Percentiles rank a stretch among this genome's conserved stretches.
These are phyloP conservation scores for Cicer pinnatifidum DNA, from an alignment of 306 rosid genomes.

Conservation along the genomic window DNA sequence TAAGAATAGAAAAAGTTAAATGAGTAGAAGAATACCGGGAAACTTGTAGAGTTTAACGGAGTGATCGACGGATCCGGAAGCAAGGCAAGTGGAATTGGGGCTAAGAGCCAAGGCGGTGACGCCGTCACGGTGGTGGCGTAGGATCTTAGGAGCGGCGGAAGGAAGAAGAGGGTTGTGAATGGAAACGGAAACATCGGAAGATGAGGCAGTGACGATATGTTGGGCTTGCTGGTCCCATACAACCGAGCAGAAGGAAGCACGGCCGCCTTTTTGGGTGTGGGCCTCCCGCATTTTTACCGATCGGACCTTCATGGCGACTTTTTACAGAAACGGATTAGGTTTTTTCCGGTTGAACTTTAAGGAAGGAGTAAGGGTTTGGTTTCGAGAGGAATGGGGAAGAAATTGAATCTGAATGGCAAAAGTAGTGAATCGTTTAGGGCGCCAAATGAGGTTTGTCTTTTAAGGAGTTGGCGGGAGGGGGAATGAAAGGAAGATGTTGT, in stretches of 20 bases:
- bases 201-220: conserved; percentile 75
- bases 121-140: conserved; percentile 94
- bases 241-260: conserved; percentile 78
- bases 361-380: not conserved
- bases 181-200: conserved; percentile 68
- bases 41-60: conserved; percentile 97
- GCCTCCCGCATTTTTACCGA: conserved; percentile 88
- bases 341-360: not conserved
- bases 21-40: conserved; percentile 56
- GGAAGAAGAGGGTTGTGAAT: conserved; percentile 77
- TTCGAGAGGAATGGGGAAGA: not conserved
- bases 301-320: conserved; percentile 71
- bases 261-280: conserved; percentile 74
- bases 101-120: conserved; percentile 89
- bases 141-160: conserved; percentile 65
- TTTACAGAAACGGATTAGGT: not conserved
- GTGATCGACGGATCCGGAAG: conserved; percentile 91
- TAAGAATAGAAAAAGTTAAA: not conserved
- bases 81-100: conserved; percentile 94
- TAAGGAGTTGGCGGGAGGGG: conserved; percentile 46
- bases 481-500: not conserved
- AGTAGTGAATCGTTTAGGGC: conserved; percentile 26
- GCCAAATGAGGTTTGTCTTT: conserved; percentile 42
- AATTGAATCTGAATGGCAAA: conserved; percentile 21
- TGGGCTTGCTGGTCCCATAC: conserved; percentile 84